These are phyloP conservation scores for Clitopilus hobsonii DNA, from an alignment of 768 basidiomycete species.

Conservation along the genomic window DNA sequence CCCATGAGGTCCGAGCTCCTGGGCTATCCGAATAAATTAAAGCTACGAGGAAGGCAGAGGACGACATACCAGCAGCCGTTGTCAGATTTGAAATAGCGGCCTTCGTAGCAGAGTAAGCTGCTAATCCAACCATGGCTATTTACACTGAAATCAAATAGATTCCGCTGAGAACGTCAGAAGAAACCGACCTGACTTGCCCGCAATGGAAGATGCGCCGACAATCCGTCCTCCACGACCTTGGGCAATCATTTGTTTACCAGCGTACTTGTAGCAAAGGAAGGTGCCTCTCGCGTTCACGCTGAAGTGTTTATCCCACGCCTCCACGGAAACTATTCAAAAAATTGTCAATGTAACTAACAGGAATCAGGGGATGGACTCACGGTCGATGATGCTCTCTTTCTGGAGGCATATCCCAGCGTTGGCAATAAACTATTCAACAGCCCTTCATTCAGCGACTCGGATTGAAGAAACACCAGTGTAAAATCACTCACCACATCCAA, in stretches of 20 bases:
- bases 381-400: conserved; percentile 4
- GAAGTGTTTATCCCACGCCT: conserved; percentile 21
- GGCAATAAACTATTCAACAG: conserved; percentile 22
- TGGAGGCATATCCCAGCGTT: conserved; percentile 22
- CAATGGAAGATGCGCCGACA: conserved; percentile 32
- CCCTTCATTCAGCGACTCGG: neutral
- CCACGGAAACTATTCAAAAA: conserved; percentile 7
- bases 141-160: neutral
- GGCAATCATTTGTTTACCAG: conserved; percentile 31
- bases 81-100: conserved; percentile 40
- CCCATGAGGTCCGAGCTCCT: conserved; percentile 16
- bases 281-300: conserved; percentile 25
- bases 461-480: neutral
- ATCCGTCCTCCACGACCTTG: conserved; percentile 37
- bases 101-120: conserved; percentile 32
- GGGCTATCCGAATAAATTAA: neutral
- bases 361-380: conserved; percentile 3
- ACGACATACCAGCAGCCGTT: conserved; percentile 25
- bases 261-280: conserved; percentile 32
- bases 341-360: neutral
- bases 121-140: neutral
- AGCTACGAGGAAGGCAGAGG: neutral
- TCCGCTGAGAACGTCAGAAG: neutral
- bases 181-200: conserved; percentile 30
- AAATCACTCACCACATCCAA: conserved; percentile 27